Percentiles rank a stretch among this genome's conserved stretches.
These are phyloP conservation scores for Niebla homalea DNA, from an alignment of 495 filamentous ascomycete species.

Conservation along the genomic window DNA sequence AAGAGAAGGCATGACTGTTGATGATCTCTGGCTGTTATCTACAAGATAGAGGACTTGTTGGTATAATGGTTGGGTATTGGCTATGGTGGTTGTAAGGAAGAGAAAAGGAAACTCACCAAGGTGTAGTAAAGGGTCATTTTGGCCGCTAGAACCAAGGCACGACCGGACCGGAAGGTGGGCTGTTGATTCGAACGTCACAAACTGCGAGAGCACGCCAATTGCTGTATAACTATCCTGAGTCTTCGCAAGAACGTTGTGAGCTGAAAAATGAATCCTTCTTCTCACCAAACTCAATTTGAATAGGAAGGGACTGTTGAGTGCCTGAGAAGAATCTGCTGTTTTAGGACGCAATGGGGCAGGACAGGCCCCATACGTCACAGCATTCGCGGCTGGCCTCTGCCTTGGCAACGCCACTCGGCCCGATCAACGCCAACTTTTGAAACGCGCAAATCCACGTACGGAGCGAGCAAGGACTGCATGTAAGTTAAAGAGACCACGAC, in stretches of 20 bases:
- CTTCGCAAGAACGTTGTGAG: too few species aligned
- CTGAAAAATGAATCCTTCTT: too few species aligned
- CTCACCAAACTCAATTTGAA: too few species aligned
- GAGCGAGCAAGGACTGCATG: too few species aligned
- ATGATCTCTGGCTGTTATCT: neutral
- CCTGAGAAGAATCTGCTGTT: neutral
- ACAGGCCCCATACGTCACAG: neutral
- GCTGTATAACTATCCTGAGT: too few species aligned
- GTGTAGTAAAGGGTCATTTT: conserved; percentile 99
- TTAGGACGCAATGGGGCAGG: conserved; percentile 1
- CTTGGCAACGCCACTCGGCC: conserved; percentile 3
- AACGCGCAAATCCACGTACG: too few species aligned
- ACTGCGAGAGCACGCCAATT: too few species aligned
- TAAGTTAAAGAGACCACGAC: too few species aligned
- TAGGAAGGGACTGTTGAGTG: too few species aligned
- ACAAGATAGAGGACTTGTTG: neutral
- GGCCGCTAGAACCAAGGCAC: conserved; percentile 18
- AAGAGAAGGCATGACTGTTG: conserved; percentile 21
- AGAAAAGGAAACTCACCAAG: conserved; percentile 51
- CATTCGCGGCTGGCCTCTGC: neutral
- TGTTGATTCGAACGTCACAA: conserved; percentile 2
- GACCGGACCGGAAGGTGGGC: conserved; percentile 5
- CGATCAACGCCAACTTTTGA: neutral
- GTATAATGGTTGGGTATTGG: neutral
- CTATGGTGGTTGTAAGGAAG: neutral